Percentiles rank a stretch among this genome's conserved stretches.
Conservation (phyloP, 2,329 filamentous ascomycete species). For the Pezicula radicicola region DNA sequence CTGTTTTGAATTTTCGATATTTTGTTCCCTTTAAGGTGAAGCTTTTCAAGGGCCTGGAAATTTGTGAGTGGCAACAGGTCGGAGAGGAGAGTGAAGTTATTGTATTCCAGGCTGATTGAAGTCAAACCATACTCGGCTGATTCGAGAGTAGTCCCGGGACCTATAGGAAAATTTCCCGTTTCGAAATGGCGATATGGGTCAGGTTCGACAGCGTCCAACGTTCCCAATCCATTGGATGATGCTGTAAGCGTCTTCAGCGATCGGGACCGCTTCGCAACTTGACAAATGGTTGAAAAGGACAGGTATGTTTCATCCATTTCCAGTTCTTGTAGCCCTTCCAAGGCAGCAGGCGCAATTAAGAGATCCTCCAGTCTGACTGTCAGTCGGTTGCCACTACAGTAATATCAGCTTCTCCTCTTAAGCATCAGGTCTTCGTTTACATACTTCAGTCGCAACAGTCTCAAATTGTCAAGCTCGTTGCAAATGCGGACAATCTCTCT, state of each 20-base stretch:
- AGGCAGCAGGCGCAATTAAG: conserved; percentile 32
- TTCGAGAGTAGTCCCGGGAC: conserved; percentile 28
- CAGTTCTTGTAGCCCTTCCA: conserved; percentile 55
- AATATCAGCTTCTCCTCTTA: conserved; percentile 2
- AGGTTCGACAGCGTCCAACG: too few species aligned
- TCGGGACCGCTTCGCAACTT: conserved; percentile 50
- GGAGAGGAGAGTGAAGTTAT: conserved; percentile 59
- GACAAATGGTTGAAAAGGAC: conserved; percentile 60
- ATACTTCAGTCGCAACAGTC: conserved; percentile 69
- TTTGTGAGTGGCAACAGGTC: conserved; percentile 52
- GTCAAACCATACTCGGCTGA: conserved; percentile 37
- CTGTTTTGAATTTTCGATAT: conserved; percentile 56
- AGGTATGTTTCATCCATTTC: conserved; percentile 66
- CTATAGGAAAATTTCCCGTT: background rate
- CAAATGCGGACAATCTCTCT: conserved; percentile 69
- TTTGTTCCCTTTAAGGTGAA: conserved; percentile 75
- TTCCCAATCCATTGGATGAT: conserved; percentile 54
- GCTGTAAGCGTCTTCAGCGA: conserved; percentile 48
- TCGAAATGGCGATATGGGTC: too few species aligned
- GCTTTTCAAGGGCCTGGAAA: conserved; percentile 50
- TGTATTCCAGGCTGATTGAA: conserved; percentile 69
- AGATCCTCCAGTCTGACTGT: conserved; percentile 41
- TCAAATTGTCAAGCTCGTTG: conserved; percentile 62
- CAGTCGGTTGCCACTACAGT: conserved; percentile 70
- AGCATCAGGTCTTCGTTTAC: conserved; percentile 23